Evolutionary conservation across 805 yeast genomes (phyloP).

Genomic region (Spathaspora sp.): DNA sequence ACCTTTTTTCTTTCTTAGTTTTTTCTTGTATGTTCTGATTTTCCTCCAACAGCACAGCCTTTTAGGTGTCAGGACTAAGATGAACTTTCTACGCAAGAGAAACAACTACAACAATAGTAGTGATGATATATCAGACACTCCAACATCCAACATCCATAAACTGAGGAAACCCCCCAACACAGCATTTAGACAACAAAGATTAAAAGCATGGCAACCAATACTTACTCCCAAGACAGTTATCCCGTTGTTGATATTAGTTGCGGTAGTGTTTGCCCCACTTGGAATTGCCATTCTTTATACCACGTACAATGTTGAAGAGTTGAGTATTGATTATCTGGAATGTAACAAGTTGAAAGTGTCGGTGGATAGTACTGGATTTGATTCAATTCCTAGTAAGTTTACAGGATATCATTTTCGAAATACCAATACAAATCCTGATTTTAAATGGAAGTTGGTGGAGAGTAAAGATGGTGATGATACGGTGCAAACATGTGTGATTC

Average conservation of each 20-base stretch:
- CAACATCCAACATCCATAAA: conserved; percentile 20
- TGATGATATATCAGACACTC: conserved; percentile 8
- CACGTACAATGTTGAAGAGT: conserved; percentile 72
- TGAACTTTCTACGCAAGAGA: conserved; percentile 36
- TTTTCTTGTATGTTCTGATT: not conserved
- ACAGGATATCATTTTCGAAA: conserved; percentile 59
- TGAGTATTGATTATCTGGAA: conserved; percentile 70
- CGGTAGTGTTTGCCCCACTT: conserved; percentile 82
- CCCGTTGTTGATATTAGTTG: conserved; percentile 72
- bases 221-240: conserved; percentile 88
- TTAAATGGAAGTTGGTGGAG: conserved; percentile 59
- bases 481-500: conserved; percentile 53
- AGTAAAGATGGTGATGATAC: conserved; percentile 34
- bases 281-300: conserved; percentile 82
- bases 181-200: conserved; percentile 73
- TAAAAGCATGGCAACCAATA: conserved; percentile 80
- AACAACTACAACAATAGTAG: conserved; percentile 21
- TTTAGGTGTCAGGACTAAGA: conserved; percentile 1
- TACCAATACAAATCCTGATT: conserved; percentile 36
- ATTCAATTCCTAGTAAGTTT: conserved; percentile 57
- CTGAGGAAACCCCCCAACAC: conserved; percentile 53
- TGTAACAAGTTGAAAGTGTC: conserved; percentile 41
- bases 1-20: not conserved
- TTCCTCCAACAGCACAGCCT: not conserved
- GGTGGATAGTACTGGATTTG: conserved; percentile 31